Percentiles rank a stretch among this genome's conserved stretches.
Evolutionary conservation across 169 alveolate species (phyloP).

Genomic region (Plasmodium blacklocki): DNA sequence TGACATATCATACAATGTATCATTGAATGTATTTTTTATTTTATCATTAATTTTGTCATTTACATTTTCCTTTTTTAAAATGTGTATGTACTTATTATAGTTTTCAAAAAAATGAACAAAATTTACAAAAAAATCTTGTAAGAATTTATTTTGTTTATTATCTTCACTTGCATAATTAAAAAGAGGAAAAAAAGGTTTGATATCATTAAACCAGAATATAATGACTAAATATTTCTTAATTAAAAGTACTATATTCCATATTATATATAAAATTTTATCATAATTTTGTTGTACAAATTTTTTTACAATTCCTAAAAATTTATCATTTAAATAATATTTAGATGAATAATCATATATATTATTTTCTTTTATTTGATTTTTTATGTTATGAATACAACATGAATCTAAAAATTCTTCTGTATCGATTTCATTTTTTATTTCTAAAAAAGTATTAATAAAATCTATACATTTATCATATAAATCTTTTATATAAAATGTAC

Average conservation of each 20-base stretch:
- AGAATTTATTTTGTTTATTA: slow-evolving; percentile 22
- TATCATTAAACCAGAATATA: slow-evolving; percentile 67
- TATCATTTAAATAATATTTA: slow-evolving; percentile 6
- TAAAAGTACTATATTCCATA: slow-evolving; percentile 55
- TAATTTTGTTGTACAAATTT: slow-evolving; percentile 33
- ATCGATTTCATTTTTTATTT: slow-evolving; percentile 34
- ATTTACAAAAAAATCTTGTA: slow-evolving; percentile 62
- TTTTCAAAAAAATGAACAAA: slow-evolving; percentile 58
- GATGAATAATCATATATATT: background rate
- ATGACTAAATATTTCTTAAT: slow-evolving; percentile 63
- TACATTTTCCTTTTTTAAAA: slow-evolving; percentile 17
- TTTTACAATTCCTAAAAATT: slow-evolving; percentile 64
- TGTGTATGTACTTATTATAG: slow-evolving; percentile 55
- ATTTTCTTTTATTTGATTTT: background rate
- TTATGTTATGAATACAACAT: slow-evolving; percentile 13
- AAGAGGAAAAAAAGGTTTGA: slow-evolving; percentile 74
- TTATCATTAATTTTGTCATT: background rate
- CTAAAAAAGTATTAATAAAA: slow-evolving; percentile 66
- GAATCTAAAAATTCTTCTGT: slow-evolving; percentile 33
- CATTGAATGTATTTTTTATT: background rate
- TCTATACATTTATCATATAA: slow-evolving; percentile 68
- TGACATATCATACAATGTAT: background rate
- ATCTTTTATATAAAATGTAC: slow-evolving; percentile 48
- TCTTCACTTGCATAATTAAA: slow-evolving; percentile 59
- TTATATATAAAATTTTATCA: slow-evolving; percentile 47